A percentile compares a stretch with the other conserved stretches of the same genome.
These are phyloP conservation scores for Sugiyamaella chiloensis DNA, from an alignment of 805 yeast genomes.

Conservation along the genomic window DNA sequence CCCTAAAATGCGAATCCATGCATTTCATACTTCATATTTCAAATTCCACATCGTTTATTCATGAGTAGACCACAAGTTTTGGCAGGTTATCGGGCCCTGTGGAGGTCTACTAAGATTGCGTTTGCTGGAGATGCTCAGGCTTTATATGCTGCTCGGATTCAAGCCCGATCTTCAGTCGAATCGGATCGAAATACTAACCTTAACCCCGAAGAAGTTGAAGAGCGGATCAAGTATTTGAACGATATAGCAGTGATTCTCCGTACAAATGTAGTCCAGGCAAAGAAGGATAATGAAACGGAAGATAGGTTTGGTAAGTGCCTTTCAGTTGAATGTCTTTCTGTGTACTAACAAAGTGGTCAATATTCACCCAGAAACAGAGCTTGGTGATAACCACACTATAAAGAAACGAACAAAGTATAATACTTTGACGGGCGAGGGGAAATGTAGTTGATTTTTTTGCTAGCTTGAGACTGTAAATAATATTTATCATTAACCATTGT, in stretches of 20 bases:
- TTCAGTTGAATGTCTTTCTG: background rate
- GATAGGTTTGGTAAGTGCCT: slow-evolving; percentile 26
- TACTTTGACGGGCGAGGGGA: slow-evolving; percentile 13
- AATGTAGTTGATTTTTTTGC: no score
- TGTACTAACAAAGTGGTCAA: slow-evolving; percentile 42
- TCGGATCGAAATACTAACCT: slow-evolving; percentile 22
- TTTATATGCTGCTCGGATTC: slow-evolving; percentile 20
- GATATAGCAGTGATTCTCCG: slow-evolving; percentile 70
- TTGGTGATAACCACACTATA: slow-evolving; percentile 85
- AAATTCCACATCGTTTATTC: no score
- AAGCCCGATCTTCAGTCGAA: slow-evolving; percentile 22
- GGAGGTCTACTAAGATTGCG: slow-evolving; percentile 34
- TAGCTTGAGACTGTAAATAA: no score
- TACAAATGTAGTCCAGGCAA: slow-evolving; percentile 85
- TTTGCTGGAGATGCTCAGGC: slow-evolving; percentile 27
- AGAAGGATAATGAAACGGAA: slow-evolving; percentile 27
- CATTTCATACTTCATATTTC: no score
- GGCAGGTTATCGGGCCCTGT: slow-evolving; percentile 28
- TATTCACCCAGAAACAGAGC: slow-evolving; percentile 77
- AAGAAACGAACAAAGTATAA: slow-evolving; percentile 38
- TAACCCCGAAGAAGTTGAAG: slow-evolving; percentile 47
- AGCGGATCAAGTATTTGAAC: slow-evolving; percentile 54
- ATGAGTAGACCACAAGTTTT: slow-evolving; percentile 14
- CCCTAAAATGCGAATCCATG: background rate
- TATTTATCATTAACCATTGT: no score